phyloP scores from a whole-genome alignment of 2,329 filamentous ascomycete species.

The Paradendryphiella salina region DNA sequence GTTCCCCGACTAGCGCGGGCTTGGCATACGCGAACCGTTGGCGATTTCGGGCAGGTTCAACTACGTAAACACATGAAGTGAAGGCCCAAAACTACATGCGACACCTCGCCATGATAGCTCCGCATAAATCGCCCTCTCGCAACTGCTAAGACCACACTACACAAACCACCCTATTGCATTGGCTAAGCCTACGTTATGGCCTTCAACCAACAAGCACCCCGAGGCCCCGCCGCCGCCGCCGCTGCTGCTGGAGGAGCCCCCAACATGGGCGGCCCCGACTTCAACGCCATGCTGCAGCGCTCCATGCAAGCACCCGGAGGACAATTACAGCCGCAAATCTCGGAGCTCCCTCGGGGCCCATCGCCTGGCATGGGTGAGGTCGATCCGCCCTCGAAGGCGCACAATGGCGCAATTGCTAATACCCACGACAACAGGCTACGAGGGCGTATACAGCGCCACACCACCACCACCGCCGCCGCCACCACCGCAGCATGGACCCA shows the following conservation, averaged over 20 bases:
- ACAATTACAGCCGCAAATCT: constrained; percentile 25
- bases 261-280: constrained; percentile 37
- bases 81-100: constrained; percentile 20
- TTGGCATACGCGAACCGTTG: constrained; percentile 19
- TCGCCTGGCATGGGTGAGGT: constrained; percentile 34
- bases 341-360: constrained; percentile 31
- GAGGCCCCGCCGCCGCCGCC: constrained; percentile 37
- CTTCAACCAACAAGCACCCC: constrained; percentile 35
- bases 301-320: constrained; percentile 37
- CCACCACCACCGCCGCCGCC: constrained; percentile 49
- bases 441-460: constrained; percentile 45
- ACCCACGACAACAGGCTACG: constrained; percentile 33
- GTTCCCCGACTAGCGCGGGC: constrained; percentile 14
- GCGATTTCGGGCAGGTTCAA: constrained; percentile 21
- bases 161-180: constrained; percentile 6
- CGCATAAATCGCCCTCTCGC: constrained; percentile 19
- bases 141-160: constrained; percentile 24
- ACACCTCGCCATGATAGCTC: constrained; percentile 40
- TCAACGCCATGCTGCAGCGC: constrained; percentile 45
- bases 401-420: constrained; percentile 20
- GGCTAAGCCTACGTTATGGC: constrained; percentile 26
- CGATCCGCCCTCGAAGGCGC: background rate
- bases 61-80: constrained; percentile 17
- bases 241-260: constrained; percentile 37
- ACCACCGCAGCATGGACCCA: constrained; percentile 50